These are phyloP conservation scores for Monosporascus sp. DNA, from an alignment of 2,329 filamentous ascomycete species.

Conservation along the genomic window DNA sequence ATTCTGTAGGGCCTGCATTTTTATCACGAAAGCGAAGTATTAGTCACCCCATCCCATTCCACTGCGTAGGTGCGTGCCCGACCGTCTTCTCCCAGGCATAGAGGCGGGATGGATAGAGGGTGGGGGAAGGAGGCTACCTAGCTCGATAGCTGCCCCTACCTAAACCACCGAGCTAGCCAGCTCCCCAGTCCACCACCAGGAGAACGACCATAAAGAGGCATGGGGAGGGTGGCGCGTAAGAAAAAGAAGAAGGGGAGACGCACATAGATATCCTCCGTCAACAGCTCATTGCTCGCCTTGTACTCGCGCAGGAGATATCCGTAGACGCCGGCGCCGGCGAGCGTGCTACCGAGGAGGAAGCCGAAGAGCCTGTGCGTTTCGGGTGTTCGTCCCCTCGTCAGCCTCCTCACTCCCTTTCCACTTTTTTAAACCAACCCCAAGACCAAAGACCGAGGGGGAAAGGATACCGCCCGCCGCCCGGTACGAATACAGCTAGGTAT, in stretches of 20 bases:
- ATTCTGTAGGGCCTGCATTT: conserved; percentile 69
- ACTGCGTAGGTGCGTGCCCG: too few species aligned
- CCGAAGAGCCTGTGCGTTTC: conserved; percentile 65
- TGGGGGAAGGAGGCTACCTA: too few species aligned
- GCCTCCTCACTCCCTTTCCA: neutral
- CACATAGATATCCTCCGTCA: conserved; percentile 96
- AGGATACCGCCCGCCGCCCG: neutral
- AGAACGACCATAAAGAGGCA: too few species aligned
- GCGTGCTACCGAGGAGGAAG: conserved; percentile 78
- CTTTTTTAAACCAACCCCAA: neutral
- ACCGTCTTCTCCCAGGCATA: too few species aligned
- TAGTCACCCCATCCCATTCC: too few species aligned
- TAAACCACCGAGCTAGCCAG: too few species aligned
- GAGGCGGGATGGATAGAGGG: too few species aligned
- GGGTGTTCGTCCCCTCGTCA: neutral
- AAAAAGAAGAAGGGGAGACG: conserved; percentile 34
- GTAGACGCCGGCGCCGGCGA: conserved; percentile 78
- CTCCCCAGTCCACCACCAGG: too few species aligned
- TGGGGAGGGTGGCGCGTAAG: neutral
- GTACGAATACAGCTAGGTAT: neutral
- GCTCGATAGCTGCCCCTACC: too few species aligned
- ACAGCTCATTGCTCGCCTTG: conserved; percentile 83
- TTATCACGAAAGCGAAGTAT: neutral
- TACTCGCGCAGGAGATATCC: conserved; percentile 93
- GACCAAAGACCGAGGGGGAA: neutral